Percentiles rank a stretch among this genome's conserved stretches.
Evolutionary conservation across 192 early-diverging fungal genomes (phyloP).

Genomic region (Diversispora eburnea): DNA sequence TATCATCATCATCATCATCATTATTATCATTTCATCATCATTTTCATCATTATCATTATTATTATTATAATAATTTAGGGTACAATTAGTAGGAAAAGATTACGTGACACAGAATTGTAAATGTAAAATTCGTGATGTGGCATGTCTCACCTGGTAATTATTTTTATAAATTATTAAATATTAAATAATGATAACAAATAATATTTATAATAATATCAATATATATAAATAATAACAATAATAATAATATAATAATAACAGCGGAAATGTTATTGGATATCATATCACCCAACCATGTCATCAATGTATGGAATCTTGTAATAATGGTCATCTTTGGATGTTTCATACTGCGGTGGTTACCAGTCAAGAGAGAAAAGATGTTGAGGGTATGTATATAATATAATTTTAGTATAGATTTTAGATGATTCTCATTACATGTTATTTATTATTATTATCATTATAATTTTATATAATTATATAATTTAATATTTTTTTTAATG

Average conservation of each 20-base stretch:
- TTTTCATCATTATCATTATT: not conserved
- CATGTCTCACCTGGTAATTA: constrained; percentile 61
- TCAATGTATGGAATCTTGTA: constrained; percentile 82
- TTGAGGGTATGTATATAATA: constrained; percentile 3
- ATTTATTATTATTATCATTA: not conserved
- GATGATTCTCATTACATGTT: not conserved
- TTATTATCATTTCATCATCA: not conserved
- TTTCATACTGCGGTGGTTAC: constrained; percentile 76
- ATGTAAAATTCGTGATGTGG: constrained; percentile 70
- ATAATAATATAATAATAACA: constrained; percentile 16
- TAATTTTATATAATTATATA: not conserved
- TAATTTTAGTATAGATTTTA: not conserved
- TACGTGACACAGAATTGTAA: constrained; percentile 68
- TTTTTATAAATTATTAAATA: not conserved
- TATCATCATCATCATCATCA: not conserved
- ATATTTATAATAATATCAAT: not conserved
- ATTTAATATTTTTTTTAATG: not conserved
- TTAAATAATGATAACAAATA: not conserved
- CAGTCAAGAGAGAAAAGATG: constrained; percentile 49
- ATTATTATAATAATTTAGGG: constrained; percentile 31
- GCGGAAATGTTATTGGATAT: constrained; percentile 75
- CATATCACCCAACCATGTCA: constrained; percentile 83
- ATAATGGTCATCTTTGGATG: constrained; percentile 99
- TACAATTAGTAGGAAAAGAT: constrained; percentile 64
- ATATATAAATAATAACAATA: constrained; percentile 8